phyloP scores from a whole-genome alignment of 176 grass and related monocot genomes.

The Alopecurus myosuroides region DNA sequence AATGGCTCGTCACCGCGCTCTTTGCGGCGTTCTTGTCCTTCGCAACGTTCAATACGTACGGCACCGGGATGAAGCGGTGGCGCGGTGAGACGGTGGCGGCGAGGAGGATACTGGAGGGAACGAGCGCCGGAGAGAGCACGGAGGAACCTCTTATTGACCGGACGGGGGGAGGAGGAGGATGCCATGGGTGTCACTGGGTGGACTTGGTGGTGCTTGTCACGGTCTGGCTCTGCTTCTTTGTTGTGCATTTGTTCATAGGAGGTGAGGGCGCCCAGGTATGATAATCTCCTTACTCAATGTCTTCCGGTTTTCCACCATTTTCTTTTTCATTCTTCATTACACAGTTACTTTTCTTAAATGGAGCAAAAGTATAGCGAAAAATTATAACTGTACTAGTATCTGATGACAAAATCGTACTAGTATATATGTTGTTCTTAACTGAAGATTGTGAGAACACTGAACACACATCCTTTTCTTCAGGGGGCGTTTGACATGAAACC shows the following conservation, averaged over 20 bases:
- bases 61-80: conserved; percentile 27
- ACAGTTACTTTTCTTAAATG: background rate
- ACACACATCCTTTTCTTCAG: conserved; percentile 5
- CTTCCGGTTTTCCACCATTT: background rate
- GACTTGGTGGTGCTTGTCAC: conserved; percentile 43
- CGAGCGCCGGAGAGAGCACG: background rate
- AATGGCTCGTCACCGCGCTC: conserved; percentile 79
- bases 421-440: background rate
- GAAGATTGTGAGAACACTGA: background rate
- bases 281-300: too few species aligned
- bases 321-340: background rate
- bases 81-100: background rate
- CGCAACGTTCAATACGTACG: conserved; percentile 38
- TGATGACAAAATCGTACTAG: background rate
- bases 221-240: conserved; percentile 62
- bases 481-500: conserved; percentile 46
- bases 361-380: background rate
- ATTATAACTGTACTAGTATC: background rate
- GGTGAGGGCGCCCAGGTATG: conserved; percentile 13
- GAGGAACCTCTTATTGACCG: background rate
- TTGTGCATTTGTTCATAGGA: conserved; percentile 28
- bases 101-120: conserved; percentile 16
- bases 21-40: conserved; percentile 43
- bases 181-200: conserved; percentile 22
- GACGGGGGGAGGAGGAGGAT: background rate